Base-by-base conservation (phyloP, 129 eudicot genomes). In the Pulicaria dysenterica region DNA sequence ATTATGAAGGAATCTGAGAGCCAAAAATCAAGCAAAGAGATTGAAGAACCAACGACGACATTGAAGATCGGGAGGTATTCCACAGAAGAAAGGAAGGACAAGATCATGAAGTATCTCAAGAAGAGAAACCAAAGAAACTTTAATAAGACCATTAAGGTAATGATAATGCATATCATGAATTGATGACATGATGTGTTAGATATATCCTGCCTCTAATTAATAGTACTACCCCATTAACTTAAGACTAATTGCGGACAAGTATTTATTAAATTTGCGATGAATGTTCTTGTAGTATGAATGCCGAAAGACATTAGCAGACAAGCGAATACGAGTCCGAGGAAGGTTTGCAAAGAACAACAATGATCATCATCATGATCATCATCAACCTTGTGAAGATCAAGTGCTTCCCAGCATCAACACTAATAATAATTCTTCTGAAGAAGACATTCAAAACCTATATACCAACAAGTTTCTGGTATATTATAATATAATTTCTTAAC, bases 61-160 rank as follows among this genome's bases (percentile, higher is more conserved):
- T 62, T 81, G 72, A 93, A 87, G 82, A 76, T 93, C 8, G 92
- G 87, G 13, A 75, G 86, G 80, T 93, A 89, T 59, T 87, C 98
- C 0, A 81, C 73, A 15, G 96, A 90, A 79, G 96, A 93, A 79
- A 93, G 89, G 84, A 93, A 84, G 80, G 89, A 87, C 51, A 87
- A 89, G 85, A 93, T 93, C 75, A 86, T 81, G 63, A 88, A 81
- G 78, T 93, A 93, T 80, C 85, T 93, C 31, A 93, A 90, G 82
- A 93, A 93, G 79, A 82, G 95, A 87, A 90, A 87, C 68, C 96
- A 90, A 72, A 93, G 98, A 64, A 93, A 93, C 73, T 93, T 93
- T 79, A 88, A 85, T 74, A 93, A 93, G 75, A 93, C 98, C 17
- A 90, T 93, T 72, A 93, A 93, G 96, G 98, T 45, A 8, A 16